Percentiles rank a stretch among this genome's conserved stretches.
These are phyloP conservation scores for Lagenaria siceraria DNA, from an alignment of 306 rosid species.

Conservation along the genomic window DNA sequence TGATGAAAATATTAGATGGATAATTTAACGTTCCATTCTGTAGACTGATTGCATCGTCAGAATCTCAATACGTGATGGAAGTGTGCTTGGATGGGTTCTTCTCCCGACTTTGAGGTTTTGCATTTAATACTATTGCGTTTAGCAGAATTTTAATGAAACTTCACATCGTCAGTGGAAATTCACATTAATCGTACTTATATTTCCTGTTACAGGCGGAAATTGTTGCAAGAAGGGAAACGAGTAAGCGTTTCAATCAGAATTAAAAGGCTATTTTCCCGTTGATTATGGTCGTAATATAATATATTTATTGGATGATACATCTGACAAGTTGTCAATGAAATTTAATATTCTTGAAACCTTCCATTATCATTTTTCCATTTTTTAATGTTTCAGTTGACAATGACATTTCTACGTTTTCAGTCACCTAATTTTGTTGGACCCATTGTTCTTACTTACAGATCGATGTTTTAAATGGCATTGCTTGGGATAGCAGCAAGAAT, in stretches of 20 bases:
- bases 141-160: not conserved
- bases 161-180: not conserved
- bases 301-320: not conserved
- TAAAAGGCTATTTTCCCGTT: not conserved
- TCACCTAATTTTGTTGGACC: not conserved
- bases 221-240: constrained; percentile 29
- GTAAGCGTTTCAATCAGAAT: constrained; percentile 36
- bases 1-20: not conserved
- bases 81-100: constrained; percentile 74
- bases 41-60: constrained; percentile 86
- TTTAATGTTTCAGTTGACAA: constrained; percentile 5
- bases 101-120: constrained; percentile 63
- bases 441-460: constrained; percentile 10
- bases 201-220: constrained; percentile 32
- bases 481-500: constrained; percentile 53
- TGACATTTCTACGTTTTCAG: not conserved
- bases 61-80: constrained; percentile 56
- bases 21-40: constrained; percentile 5
- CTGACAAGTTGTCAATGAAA: not conserved
- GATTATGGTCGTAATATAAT: not conserved
- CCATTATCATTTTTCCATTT: not conserved
- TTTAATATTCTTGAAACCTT: not conserved
- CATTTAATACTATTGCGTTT: not conserved
- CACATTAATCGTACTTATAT: not conserved
- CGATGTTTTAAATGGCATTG: constrained; percentile 87